Base-by-base conservation (phyloP, 345 rosid genomes). In the Hypericum androsaemum region DNA sequence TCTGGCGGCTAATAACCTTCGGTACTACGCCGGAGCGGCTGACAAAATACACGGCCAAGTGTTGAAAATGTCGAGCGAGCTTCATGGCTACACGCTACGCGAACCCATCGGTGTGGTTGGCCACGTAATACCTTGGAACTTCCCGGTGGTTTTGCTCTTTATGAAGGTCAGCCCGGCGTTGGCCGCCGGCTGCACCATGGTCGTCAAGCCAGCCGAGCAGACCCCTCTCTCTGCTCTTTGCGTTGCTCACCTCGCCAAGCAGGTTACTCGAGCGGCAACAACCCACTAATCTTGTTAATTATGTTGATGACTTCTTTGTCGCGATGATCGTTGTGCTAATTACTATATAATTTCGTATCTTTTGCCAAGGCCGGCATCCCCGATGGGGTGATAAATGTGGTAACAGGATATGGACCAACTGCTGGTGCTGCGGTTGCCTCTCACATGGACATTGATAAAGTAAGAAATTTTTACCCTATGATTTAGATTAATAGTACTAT, bases 81-180 rank as follows among this genome's bases (percentile, higher is more conserved):
- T 80, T 43, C 90, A 84, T 0, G 98, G 80, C 5, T 80, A 82
- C 64, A 90, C 96, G 0, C 61, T 90, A 12, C 82, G 43, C 28
- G 98, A 90, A 67, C 98, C 98, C 6, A 17, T 86, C 7, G 96
- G 98, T 3, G 92, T 87, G 37, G 81, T 79, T 0, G 98, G 89
- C 10, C 82, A 70, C 49, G 80, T 90, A 35, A 71, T 72, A 43
- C 98, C 98, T 3, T 90, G 98, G 98, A 90, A 90, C 47, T 82
- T 77, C 35, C 98, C 98, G 7, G 64, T 71, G 43, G 35, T 39
- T 53, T 63, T 87, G 71, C 82, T 90, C 65, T 73, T 77, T 54
- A 57, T 63, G 74, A 87, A 87, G 69, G 85, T 70, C 35, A 69
- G 64, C 22, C 96, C 98, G 0, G 71, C 96, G 45, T 63, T 90